Conservation (phyloP, 129 eudicot species). For the Artemisia tridentata region DNA sequence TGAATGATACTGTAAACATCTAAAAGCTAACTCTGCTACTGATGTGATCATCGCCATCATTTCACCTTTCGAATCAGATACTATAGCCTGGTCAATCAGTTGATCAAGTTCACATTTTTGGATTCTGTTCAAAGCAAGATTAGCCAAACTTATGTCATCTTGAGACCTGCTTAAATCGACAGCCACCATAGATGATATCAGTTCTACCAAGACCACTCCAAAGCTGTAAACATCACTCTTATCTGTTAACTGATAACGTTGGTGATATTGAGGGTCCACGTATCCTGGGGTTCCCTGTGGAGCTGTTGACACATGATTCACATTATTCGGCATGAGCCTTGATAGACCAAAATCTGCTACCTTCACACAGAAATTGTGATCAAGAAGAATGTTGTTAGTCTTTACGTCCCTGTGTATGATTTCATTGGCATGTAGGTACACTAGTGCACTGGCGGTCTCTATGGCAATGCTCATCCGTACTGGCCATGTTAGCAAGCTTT, state of each 20-base stretch:
- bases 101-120: constrained; percentile 48
- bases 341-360: constrained; percentile 61
- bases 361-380: constrained; percentile 41
- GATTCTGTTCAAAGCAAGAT: constrained; percentile 69
- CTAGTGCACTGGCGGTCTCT: constrained; percentile 70
- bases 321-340: constrained; percentile 53
- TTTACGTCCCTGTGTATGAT: constrained; percentile 53
- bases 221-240: constrained; percentile 92
- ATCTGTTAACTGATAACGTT: constrained; percentile 64
- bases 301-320: constrained; percentile 76
- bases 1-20: constrained; percentile 68
- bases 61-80: constrained; percentile 40
- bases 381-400: constrained; percentile 50
- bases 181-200: constrained; percentile 76
- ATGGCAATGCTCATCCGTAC: constrained; percentile 71
- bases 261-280: constrained; percentile 74
- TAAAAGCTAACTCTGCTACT: constrained; percentile 77
- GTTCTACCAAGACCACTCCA: constrained; percentile 80
- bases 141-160: constrained; percentile 68
- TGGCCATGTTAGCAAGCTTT: constrained; percentile 52
- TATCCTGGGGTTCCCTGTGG: constrained; percentile 96
- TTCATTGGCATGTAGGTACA: constrained; percentile 74
- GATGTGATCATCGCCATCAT: constrained; percentile 58
- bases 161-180: constrained; percentile 64
- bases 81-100: constrained; percentile 54